Evolutionary conservation across 164 flowering plant genomes (phyloP), one percentile per base, ranked within the genome.

Genomic region (Umbellularia californica): DNA sequence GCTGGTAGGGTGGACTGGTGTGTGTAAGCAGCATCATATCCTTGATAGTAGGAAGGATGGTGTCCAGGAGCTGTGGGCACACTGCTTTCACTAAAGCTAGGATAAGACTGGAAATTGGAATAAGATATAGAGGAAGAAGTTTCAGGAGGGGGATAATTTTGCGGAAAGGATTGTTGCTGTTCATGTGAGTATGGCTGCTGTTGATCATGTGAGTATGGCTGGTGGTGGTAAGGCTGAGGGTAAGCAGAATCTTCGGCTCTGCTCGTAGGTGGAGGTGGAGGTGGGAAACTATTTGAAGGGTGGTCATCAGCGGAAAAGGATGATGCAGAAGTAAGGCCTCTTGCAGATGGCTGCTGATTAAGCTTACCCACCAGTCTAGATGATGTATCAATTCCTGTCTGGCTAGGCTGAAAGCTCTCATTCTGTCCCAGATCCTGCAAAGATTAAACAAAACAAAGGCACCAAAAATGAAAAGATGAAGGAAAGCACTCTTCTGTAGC

Each of bases 51-150:
- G 70, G 94, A 82, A 67, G 97, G 87, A 72, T 85, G 78, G 77
- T 89, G 90, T 23, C 94, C 76, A 17, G 97, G 89, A 50, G 84
- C 88, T n/a, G 93, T 74, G 41, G 98, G 93, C 50, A 92, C 87
- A 81, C 81, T 88, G 78, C 86, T 88, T 58, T 95, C 97, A 1
- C 87, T 64, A 75, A 91, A 93, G 75, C 94, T 87, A 27, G 98
- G 96, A 79, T 90, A 93, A 74, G 99, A 87, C 70, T 88, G 99
- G 81, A 88, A 93, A 80, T 90, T 84, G 10, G 97, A 87, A 58
- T 78, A 87, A 13, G 88, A 77, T 75, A 73, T 79, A 52, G 83
- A 58, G 28, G 83, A n/a, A 3, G 88, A 68, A 75, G 70, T 70
- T 41, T 90, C 94, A 47, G 88, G 86, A 63, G 93, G 77, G 65